Evolutionary conservation across 2,329 filamentous ascomycete species (phyloP), one percentile per base, ranked within the genome.

Genomic region (Leptographium radiaticola): DNA sequence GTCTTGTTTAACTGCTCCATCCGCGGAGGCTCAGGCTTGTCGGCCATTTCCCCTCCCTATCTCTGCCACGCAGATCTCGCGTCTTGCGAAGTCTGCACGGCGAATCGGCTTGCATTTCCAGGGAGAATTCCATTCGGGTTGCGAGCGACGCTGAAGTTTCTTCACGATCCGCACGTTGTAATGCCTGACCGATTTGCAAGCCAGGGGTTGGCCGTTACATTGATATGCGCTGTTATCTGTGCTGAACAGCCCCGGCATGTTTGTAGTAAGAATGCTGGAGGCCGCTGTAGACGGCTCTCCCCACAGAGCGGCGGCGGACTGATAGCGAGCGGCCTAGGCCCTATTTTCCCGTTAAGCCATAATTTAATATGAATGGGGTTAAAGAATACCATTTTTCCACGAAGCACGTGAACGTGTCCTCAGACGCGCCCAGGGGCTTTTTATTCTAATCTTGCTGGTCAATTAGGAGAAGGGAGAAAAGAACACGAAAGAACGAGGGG

Each of bases 1-100:
- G 78, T 81, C 74, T 79, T 81, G 78, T 62, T 59, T 53, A 56
- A 56, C 49, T 52, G 54, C 55, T 60, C 47, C 69, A 66, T 60
- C 53, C 61, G 34, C 39, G 40, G 50, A 51, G 55, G 53, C 62
- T 64, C 63, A 65, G 62, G 62, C 65, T 63, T 54, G 61, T 69
- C 68, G 66, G 61, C 57, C 59, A 45, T 39, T 34, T 11, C 40
- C 20, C 16, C 7, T 6, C 31, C 36, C 55, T 54, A 49, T 52
- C 40, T n/a, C n/a, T 31, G 13, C 13, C 49, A 33, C 36, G 11
- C 31, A 34, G 52, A 39, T 50, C 45, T 51, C 44, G 51, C 54
- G 54, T 58, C 49, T 58, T 58, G 54, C 46, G 51, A 53, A n/a
- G 25, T 25, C 46, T 30, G 50, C 42, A 39, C 47, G 52, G 50